Evolutionary conservation across 257 asterid species (phyloP).

Genomic region (Solanum chiquidenum): DNA sequence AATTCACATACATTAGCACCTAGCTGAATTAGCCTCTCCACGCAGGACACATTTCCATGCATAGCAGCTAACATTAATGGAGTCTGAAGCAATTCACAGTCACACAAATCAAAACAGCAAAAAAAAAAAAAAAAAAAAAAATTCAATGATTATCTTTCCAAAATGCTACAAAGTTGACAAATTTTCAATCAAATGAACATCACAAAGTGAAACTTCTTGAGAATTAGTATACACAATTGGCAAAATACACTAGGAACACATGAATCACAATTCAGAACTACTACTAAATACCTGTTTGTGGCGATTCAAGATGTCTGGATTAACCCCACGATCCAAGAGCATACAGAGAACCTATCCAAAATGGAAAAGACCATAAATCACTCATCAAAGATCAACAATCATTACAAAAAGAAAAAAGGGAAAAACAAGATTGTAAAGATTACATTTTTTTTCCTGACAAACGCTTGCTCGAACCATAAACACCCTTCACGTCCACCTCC

Average conservation of each 20-base stretch:
- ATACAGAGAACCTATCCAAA: conserved; percentile 48
- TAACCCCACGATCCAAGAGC: conserved; percentile 56
- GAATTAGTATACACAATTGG: background rate
- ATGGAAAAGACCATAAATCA: too few species aligned
- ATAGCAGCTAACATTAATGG: conserved; percentile 89
- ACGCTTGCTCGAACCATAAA: background rate
- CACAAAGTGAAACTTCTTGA: background rate
- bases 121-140: background rate
- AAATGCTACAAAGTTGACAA: background rate
- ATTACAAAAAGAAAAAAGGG: background rate
- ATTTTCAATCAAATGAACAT: background rate
- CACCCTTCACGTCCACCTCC: background rate
- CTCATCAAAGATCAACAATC: conserved; percentile 4
- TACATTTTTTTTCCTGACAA: background rate
- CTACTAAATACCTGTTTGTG: conserved; percentile 58
- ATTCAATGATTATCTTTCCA: background rate
- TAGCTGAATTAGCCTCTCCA: conserved; percentile 56
- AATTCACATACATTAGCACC: conserved; percentile 63
- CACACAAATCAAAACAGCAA: background rate
- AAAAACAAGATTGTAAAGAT: background rate
- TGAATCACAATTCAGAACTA: background rate
- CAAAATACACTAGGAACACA: background rate
- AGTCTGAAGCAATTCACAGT: conserved; percentile 37
- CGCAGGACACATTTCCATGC: conserved; percentile 59
- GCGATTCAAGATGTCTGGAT: conserved; percentile 65